Evolutionary conservation across 495 filamentous ascomycete genomes (phyloP).

Genomic region (Bacidia rubella): DNA sequence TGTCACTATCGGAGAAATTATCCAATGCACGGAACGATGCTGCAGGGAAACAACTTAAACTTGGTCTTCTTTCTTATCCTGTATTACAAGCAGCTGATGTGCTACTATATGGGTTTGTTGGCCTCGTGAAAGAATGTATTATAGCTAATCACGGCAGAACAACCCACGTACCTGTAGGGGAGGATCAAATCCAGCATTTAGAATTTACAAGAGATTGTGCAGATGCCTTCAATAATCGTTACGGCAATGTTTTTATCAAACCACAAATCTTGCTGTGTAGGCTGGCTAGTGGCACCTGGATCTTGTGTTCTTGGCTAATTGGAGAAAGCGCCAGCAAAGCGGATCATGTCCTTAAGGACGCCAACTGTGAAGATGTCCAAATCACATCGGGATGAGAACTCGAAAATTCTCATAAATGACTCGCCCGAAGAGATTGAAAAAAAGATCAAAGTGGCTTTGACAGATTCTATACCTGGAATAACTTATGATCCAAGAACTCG

Average conservation of each 20-base stretch:
- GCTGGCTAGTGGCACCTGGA: slow-evolving; percentile 15
- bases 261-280: slow-evolving; percentile 70
- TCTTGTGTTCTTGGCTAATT: neutral
- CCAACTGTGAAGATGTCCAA: slow-evolving; percentile 87
- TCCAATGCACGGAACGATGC: slow-evolving; percentile 34
- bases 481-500: slow-evolving; percentile 56
- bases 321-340: slow-evolving; percentile 50
- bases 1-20: slow-evolving; percentile 42
- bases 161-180: slow-evolving; percentile 91
- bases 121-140: neutral
- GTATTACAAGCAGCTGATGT: slow-evolving; percentile 94
- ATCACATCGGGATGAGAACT: slow-evolving; percentile 53
- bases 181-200: slow-evolving; percentile 85
- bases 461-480: slow-evolving; percentile 51
- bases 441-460: slow-evolving; percentile 64
- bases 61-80: slow-evolving; percentile 93
- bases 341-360: slow-evolving; percentile 77
- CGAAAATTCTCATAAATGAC: slow-evolving; percentile 74
- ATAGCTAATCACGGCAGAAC: slow-evolving; percentile 34
- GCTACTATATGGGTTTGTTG: slow-evolving; percentile 57
- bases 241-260: slow-evolving; percentile 44
- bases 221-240: slow-evolving; percentile 68
- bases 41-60: slow-evolving; percentile 49
- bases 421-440: slow-evolving; percentile 38
- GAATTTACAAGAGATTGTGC: slow-evolving; percentile 81